These are phyloP conservation scores for Xylariales sp. DNA, from an alignment of 2,329 filamentous ascomycete species.

Conservation along the genomic window DNA sequence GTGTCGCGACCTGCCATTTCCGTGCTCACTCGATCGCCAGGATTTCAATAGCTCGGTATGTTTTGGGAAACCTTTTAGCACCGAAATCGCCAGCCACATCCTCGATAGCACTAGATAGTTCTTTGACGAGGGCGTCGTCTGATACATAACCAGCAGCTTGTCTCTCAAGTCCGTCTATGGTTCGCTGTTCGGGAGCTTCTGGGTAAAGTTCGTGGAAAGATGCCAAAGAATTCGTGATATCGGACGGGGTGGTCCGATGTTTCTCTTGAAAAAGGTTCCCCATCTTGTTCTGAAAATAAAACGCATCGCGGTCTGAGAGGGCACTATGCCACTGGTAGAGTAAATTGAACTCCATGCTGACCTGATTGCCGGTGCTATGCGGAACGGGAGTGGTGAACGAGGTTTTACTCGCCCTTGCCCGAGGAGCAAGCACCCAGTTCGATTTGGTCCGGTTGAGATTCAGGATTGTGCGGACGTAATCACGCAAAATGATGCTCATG, in stretches of 20 bases:
- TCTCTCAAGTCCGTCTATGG: constrained; percentile 1
- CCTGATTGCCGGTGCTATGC: constrained; percentile 73
- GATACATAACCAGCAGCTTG: constrained; percentile 40
- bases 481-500: constrained; percentile 56
- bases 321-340: constrained; percentile 60
- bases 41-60: constrained; percentile 72
- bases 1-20: constrained; percentile 69
- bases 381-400: constrained; percentile 56
- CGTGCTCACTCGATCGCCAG: constrained; percentile 74
- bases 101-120: constrained; percentile 64
- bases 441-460: constrained; percentile 68
- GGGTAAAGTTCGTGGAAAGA: not conserved
- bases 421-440: constrained; percentile 76
- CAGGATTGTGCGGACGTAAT: constrained; percentile 67
- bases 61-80: constrained; percentile 66
- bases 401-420: constrained; percentile 58
- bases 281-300: constrained; percentile 1
- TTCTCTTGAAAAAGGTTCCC: not conserved
- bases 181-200: not conserved
- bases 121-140: constrained; percentile 68
- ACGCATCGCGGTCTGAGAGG: constrained; percentile 25
- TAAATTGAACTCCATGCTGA: constrained; percentile 85
- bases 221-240: not conserved
- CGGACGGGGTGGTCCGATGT: not conserved
- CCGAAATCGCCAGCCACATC: constrained; percentile 74